phyloP scores from a whole-genome alignment of 768 basidiomycete genomes.

The Russula vinacea region DNA sequence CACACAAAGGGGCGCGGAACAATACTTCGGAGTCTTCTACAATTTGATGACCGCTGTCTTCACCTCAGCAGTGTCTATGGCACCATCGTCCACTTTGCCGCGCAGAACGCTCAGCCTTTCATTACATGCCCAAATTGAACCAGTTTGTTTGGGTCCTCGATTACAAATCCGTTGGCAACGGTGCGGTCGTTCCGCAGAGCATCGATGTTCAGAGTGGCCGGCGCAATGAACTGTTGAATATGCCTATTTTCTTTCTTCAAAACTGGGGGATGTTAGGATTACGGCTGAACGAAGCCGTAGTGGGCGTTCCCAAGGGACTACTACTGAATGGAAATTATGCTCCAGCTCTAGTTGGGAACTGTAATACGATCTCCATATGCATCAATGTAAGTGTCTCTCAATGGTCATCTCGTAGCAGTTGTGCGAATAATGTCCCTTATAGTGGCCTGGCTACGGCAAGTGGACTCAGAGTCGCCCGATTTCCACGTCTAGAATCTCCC shows the following conservation, averaged over 20 bases:
- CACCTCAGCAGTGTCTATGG: not conserved
- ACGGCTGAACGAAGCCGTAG: not conserved
- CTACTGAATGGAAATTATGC: not conserved
- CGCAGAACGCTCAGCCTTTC: not conserved
- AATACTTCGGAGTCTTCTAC: conserved; percentile 3
- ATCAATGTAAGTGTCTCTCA: conserved; percentile 4
- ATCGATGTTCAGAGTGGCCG: conserved; percentile 13
- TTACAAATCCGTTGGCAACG: not conserved
- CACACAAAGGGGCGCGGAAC: not conserved
- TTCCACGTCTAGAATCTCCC: conserved; percentile 5
- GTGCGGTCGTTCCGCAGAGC: conserved; percentile 12
- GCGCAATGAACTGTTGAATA: not conserved
- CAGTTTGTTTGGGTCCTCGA: conserved; percentile 15
- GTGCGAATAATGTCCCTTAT: not conserved
- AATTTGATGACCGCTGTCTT: not conserved
- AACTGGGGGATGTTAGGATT: conserved; percentile 7
- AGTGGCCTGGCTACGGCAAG: conserved; percentile 23
- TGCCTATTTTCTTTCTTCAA: conserved; percentile 25
- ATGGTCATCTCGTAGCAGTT: not conserved
- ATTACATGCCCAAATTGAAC: not conserved
- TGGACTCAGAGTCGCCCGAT: conserved; percentile 17
- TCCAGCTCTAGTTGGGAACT: conserved; percentile 1
- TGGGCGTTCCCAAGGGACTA: not conserved
- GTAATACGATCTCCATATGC: conserved; percentile 10
- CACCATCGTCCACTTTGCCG: not conserved